Percentiles rank a stretch among this genome's conserved stretches.
These are phyloP conservation scores for Metschnikowia shivogae DNA, from an alignment of 805 yeast species.

Conservation along the genomic window DNA sequence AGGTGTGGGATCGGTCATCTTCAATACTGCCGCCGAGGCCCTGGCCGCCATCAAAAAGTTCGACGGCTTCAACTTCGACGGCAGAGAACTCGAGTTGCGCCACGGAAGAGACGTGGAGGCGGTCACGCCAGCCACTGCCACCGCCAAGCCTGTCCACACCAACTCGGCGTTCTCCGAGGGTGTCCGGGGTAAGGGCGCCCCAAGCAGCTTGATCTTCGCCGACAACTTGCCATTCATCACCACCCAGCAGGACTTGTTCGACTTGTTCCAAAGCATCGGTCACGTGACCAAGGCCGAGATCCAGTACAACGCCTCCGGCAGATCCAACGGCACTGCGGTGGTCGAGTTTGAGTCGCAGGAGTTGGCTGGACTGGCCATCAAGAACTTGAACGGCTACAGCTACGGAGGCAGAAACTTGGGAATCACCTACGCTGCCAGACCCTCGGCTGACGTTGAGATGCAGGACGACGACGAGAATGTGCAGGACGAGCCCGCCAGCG, in stretches of 20 bases:
- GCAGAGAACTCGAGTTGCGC: conserved; percentile 76
- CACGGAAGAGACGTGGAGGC: conserved; percentile 45
- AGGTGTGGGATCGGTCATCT: conserved; percentile 83
- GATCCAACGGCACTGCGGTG: conserved; percentile 81
- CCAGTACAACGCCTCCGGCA: conserved; percentile 52
- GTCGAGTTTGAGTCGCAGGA: conserved; percentile 66
- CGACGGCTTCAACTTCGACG: conserved; percentile 68
- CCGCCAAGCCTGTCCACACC: conserved; percentile 18
- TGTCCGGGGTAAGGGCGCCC: conserved; percentile 57
- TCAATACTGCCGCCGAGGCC: conserved; percentile 64
- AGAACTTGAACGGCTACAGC: conserved; percentile 69
- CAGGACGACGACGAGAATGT: conserved; percentile 6
- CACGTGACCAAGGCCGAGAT: conserved; percentile 72
- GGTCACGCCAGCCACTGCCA: conserved; percentile 8
- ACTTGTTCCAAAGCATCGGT: conserved; percentile 82
- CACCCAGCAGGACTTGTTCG: conserved; percentile 77
- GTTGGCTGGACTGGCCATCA: conserved; percentile 70
- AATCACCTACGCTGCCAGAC: conserved; percentile 57
- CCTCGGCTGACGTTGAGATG: conserved; percentile 1
- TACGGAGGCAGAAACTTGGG: conserved; percentile 78
- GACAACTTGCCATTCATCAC: conserved; percentile 86
- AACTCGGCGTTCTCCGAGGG: conserved; percentile 62
- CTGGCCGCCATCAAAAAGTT: conserved; percentile 62
- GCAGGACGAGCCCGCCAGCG: not conserved
- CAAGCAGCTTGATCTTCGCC: conserved; percentile 52